Base-by-base conservation (phyloP, 1,284 basidiomycete species). In the Stygiomarasmius scandens region DNA sequence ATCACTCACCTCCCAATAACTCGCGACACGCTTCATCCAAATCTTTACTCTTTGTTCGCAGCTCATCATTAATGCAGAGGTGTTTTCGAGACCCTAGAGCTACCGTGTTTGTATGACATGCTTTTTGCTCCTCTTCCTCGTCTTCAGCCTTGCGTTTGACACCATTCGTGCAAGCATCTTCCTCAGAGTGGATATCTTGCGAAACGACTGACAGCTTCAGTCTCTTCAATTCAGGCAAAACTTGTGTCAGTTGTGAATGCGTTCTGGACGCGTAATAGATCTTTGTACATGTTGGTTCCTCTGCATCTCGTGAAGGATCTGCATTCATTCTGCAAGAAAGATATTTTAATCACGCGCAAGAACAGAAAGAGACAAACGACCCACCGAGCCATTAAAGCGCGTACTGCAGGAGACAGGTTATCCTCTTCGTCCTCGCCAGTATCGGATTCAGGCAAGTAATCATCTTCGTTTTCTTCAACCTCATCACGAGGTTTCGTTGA, bases 201-300 rank as follows among this genome's bases (percentile, higher is more conserved):
- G 50, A 32, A 3, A 56, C 23, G 19, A 51, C 16, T 3, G 36
- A 52, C 6, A 84, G 78, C 9, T 78, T 79, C 2, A 93, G 85
- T 67, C 89, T 93, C 38, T 80, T 81, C 8, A 98, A 78, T 71
- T 99, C 97, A 3, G 90, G 86, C 11, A 96, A 81, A 12, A 98
- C 84, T 70, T 99, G 96, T 1, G 93, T 83, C 2, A 99, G 84
- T 68, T 99, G 96, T 2, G 93, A 95, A 72, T 99, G 96, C 0
- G 96, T 99, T 27, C 97, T 82, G 0, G 96, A 98, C 0, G 95
- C 92, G 69, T 96, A 98, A 69, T 90, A 96, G 55, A 99, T 88
- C 71, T 92, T 92, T 29, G 86, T 87, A 64, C 87, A 90, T 2
- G 80, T 78, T n/a, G 80, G 78, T 60, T 85, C 86, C 49, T 76